These are phyloP conservation scores for Striga asiatica DNA, from an alignment of 257 asterid species.

Conservation along the genomic window DNA sequence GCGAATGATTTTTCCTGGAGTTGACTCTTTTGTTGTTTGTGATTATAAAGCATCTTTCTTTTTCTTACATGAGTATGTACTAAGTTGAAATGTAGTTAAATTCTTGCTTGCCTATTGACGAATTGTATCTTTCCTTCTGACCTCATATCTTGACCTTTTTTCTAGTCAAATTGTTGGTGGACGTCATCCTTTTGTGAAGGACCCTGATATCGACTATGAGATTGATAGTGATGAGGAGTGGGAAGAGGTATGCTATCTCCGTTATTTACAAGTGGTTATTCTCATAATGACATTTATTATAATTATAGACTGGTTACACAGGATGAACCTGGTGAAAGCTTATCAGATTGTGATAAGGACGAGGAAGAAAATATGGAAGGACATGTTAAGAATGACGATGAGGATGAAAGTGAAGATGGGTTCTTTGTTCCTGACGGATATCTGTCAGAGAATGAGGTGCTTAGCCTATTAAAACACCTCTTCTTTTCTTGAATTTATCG, in stretches of 20 bases:
- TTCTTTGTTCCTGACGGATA: constrained; percentile 95
- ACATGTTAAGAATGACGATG: constrained; percentile 41
- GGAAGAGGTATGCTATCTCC: constrained; percentile 73
- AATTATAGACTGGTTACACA: constrained; percentile 17
- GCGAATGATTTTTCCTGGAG: no score
- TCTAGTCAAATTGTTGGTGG: constrained; percentile 61
- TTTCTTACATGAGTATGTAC: no score
- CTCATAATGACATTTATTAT: neutral
- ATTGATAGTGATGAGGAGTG: constrained; percentile 96
- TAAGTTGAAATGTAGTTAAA: no score
- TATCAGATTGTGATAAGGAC: constrained; percentile 84
- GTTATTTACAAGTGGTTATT: constrained; percentile 6
- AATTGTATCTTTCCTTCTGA: neutral
- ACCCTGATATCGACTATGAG: constrained; percentile 75
- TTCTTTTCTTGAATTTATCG: neutral
- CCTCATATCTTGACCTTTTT: constrained; percentile 7
- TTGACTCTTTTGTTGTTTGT: no score
- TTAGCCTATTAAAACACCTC: neutral
- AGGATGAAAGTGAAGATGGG: constrained; percentile 83
- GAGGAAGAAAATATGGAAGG: constrained; percentile 59
- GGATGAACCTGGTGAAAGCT: constrained; percentile 99
- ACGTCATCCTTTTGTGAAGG: constrained; percentile 58
- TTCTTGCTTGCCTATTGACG: no score
- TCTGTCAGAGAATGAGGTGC: constrained; percentile 95
- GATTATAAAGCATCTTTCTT: no score